Percentiles rank a stretch among this genome's conserved stretches.
phyloP scores from a whole-genome alignment of 352 stramenopile genomes.

The Thraustochytrium striatum region DNA sequence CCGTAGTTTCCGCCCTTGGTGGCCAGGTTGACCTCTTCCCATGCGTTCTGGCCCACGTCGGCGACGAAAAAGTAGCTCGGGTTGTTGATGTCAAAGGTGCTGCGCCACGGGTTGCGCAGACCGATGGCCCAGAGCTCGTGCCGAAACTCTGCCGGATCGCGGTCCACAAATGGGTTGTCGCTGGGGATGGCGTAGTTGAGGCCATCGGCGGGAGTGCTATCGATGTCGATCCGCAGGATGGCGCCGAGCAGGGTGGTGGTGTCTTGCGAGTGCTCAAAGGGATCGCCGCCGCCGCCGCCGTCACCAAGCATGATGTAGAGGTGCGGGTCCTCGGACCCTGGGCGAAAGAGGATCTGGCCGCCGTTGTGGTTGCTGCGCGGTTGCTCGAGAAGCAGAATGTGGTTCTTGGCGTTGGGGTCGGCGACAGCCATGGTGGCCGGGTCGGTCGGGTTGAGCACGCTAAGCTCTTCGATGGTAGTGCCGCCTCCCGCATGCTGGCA shows the following conservation, averaged over 20 bases:
- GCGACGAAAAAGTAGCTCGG: neutral
- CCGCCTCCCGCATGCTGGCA: too few relatives aligned
- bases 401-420: neutral
- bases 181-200: neutral
- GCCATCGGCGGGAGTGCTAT: neutral
- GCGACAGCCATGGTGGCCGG: neutral
- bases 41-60: neutral
- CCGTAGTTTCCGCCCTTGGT: neutral
- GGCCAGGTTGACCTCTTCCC: neutral
- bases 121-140: neutral
- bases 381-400: neutral
- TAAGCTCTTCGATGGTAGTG: neutral
- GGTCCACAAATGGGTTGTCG: neutral
- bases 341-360: neutral
- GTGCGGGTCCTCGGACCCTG: neutral
- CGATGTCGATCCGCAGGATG: neutral
- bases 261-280: neutral
- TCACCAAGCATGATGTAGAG: neutral
- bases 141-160: neutral
- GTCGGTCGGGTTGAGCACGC: neutral
- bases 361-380: neutral
- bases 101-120: neutral
- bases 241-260: neutral
- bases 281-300: too few relatives aligned
- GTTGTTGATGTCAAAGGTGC: neutral